Base-by-base conservation (phyloP, 2,329 filamentous ascomycete species). In the Talaromyces piceae region DNA sequence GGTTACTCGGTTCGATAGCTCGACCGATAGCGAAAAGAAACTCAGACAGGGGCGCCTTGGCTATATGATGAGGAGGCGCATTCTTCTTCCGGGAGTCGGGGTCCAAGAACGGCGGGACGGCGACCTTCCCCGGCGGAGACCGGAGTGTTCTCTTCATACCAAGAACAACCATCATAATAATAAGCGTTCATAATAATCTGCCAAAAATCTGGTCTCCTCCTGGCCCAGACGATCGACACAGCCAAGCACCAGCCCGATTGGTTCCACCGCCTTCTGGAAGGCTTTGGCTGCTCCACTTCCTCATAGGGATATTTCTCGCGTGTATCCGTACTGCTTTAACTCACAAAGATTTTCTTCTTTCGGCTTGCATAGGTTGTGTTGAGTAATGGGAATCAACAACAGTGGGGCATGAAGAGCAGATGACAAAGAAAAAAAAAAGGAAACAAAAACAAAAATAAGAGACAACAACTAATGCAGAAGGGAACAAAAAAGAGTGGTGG, bases 251-350 rank as follows among this genome's bases (percentile, higher is more conserved):
- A 20, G n/a, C 33, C 33, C 33, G 33, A 37, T 20, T 37, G 33
- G 33, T 13, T 3, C n/a, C 16, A n/a, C 33, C n/a, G 33, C n/a
- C 33, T 37, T 37, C 33, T 37, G 33, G 33, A 37, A 37, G 33
- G 16, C 33, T n/a, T n/a, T n/a, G 33, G 8, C 12, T 18, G 33
- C 39, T 43, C 39, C 31, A 22, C n/a, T 31, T 25, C 49, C 45
- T 6, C 26, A 47, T 47, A 31, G 26, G 46, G 45, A 48, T 31
- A 39, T 39, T 47, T 48, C 45, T 52, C 50, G 45, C 45, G 50
- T 52, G 50, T 22, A n/a, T n/a, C n/a, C n/a, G n/a, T n/a, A n/a
- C n/a, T n/a, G n/a, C n/a, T n/a, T n/a, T n/a, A n/a, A n/a, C n/a
- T n/a, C n/a, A n/a, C n/a, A n/a, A n/a, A n/a, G n/a, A n/a, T n/a